phyloP scores from a whole-genome alignment of 2,329 filamentous ascomycete genomes.

The Metarhizium album region DNA sequence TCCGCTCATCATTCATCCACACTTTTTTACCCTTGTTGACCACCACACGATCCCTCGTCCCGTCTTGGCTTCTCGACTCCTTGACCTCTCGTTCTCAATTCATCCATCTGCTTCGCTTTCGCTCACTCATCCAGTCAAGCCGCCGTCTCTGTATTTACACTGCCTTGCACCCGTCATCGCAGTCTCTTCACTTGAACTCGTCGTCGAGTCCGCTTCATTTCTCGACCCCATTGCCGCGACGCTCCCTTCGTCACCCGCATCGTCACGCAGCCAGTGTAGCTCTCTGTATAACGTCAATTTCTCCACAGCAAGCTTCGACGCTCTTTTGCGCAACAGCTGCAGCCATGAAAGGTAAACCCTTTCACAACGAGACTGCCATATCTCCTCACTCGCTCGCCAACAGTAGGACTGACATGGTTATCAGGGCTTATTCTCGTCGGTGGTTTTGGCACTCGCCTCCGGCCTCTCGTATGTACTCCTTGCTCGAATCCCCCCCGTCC shows the following conservation, averaged over 20 bases:
- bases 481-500: neutral
- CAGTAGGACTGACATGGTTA: conserved; percentile 12
- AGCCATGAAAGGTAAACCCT: neutral
- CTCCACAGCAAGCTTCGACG: neutral
- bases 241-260: neutral
- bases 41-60: neutral
- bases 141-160: neutral
- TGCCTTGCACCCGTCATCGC: neutral
- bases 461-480: conserved; percentile 67
- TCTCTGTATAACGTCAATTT: neutral
- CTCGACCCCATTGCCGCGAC: neutral
- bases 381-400: neutral
- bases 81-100: neutral
- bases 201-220: neutral
- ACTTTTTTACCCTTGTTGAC: neutral
- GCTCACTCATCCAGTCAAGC: neutral
- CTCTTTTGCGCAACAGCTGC: neutral
- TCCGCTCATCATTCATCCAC: neutral
- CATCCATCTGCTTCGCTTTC: neutral
- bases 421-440: conserved; percentile 96
- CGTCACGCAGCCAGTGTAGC: neutral
- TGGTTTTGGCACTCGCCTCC: conserved; percentile 95
- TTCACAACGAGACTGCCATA: neutral
- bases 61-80: conserved; percentile 1
- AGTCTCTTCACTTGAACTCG: neutral